phyloP scores from a whole-genome alignment of 805 yeast species.

The Komagataella kurtzmanii region DNA sequence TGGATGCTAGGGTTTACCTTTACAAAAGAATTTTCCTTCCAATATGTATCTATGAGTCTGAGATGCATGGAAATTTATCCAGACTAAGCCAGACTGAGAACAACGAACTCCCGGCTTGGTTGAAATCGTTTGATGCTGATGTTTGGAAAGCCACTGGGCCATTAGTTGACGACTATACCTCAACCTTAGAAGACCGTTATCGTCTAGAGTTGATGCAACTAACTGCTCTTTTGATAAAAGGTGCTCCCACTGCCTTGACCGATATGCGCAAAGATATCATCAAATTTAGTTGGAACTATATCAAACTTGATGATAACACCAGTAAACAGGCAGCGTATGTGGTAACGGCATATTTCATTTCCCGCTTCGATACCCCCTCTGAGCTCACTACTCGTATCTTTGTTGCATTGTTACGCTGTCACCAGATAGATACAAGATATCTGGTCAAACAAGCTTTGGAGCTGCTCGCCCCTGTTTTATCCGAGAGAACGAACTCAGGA shows the following conservation, averaged over 20 bases:
- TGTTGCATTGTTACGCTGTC: conserved; percentile 76
- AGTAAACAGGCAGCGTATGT: conserved; percentile 91
- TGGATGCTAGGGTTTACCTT: conserved; percentile 48
- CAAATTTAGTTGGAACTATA: conserved; percentile 88
- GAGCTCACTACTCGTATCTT: conserved; percentile 85
- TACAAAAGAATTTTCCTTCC: conserved; percentile 52
- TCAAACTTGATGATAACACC: conserved; percentile 77
- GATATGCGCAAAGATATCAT: conserved; percentile 72
- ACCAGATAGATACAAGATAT: conserved; percentile 72
- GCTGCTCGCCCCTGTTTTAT: conserved; percentile 76
- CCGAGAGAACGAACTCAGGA: conserved; percentile 48
- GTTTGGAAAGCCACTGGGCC: conserved; percentile 58
- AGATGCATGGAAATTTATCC: conserved; percentile 22
- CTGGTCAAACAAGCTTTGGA: conserved; percentile 83
- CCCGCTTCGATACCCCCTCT: conserved; percentile 78
- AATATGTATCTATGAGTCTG: conserved; percentile 48
- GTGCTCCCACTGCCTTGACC: conserved; percentile 44
- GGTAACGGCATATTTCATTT: conserved; percentile 73
- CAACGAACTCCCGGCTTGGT: conserved; percentile 37
- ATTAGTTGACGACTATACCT: neutral
- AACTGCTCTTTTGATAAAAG: conserved; percentile 63
- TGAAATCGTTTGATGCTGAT: conserved; percentile 41
- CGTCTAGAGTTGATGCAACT: conserved; percentile 58
- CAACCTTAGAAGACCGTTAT: neutral
- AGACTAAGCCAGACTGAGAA: conserved; percentile 5